Conservation (phyloP, 352 stramenopile genomes). For the Lagenidium giganteum region DNA sequence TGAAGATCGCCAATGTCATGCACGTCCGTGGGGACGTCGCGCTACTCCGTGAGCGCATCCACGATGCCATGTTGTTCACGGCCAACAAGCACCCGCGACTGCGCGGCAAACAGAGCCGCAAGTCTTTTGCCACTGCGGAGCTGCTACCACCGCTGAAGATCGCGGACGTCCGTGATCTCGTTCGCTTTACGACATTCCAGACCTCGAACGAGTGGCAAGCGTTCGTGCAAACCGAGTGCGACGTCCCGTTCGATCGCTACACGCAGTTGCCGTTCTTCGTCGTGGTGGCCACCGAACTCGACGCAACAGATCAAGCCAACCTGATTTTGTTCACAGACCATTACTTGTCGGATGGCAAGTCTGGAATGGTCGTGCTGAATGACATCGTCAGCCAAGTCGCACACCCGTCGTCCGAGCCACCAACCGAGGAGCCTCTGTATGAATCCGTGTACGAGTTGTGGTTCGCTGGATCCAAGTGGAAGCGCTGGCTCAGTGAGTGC, state of each 20-base stretch:
- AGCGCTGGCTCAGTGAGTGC: conserved; percentile 7
- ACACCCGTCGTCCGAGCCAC: conserved; percentile 16
- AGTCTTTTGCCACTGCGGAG: conserved; percentile 32
- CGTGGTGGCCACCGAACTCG: too few relatives aligned
- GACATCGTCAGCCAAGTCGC: conserved; percentile 23
- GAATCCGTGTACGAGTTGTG: conserved; percentile 25
- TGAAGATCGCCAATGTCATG: conserved; percentile 28
- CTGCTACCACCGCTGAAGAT: conserved; percentile 30
- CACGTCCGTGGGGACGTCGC: conserved; percentile 22
- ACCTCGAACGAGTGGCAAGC: conserved; percentile 19
- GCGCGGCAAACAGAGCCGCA: conserved; percentile 25
- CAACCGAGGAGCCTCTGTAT: conserved; percentile 17
- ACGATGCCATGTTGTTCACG: conserved; percentile 19
- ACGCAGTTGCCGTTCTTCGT: conserved; percentile 45
- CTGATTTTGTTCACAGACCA: conserved; percentile 46
- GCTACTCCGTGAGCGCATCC: conserved; percentile 25
- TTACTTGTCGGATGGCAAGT: conserved; percentile 35
- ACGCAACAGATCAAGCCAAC: conserved; percentile 12
- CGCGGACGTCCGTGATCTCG: conserved; percentile 28
- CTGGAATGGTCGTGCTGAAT: conserved; percentile 28
- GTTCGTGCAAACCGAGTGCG: conserved; percentile 27
- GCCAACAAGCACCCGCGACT: conserved; percentile 46
- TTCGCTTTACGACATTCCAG: too few relatives aligned
- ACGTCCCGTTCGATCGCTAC: conserved; percentile 36
- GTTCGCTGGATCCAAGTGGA: conserved; percentile 26